Evolutionary conservation across 768 basidiomycete species (phyloP).

Genomic region (Naganishia friedmannii): DNA sequence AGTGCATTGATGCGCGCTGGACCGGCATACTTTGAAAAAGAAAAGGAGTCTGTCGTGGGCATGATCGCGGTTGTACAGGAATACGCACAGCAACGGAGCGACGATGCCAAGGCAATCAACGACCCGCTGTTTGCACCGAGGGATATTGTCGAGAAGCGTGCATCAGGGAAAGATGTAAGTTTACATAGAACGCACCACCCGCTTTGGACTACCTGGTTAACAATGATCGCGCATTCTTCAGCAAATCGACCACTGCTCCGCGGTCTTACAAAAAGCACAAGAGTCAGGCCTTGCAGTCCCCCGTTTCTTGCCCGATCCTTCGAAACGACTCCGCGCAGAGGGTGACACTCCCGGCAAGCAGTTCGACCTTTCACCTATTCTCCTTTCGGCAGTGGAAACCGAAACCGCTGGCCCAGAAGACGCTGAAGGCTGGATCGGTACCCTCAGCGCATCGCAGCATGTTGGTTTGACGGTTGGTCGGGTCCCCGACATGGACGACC

Average conservation of each 20-base stretch:
- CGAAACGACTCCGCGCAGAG: conserved; percentile 24
- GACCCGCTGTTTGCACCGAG: conserved; percentile 12
- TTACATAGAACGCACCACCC: background rate
- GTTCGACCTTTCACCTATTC: conserved; percentile 13
- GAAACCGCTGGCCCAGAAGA: conserved; percentile 31
- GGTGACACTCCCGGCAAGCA: conserved; percentile 16
- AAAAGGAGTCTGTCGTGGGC: conserved; percentile 45
- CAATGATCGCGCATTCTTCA: background rate
- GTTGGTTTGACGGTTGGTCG: conserved; percentile 55
- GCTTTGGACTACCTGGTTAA: background rate
- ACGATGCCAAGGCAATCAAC: background rate
- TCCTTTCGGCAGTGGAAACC: background rate
- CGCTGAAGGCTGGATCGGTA: conserved; percentile 46
- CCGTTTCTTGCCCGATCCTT: conserved; percentile 29
- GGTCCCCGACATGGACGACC: conserved; percentile 67
- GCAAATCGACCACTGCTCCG: conserved; percentile 19
- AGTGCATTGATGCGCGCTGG: conserved; percentile 19
- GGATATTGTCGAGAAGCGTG: conserved; percentile 13
- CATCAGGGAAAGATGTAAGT: conserved; percentile 16
- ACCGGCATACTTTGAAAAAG: conserved; percentile 16
- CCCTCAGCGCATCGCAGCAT: conserved; percentile 22
- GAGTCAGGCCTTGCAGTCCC: conserved; percentile 7
- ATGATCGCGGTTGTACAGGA: conserved; percentile 60
- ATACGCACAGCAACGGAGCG: conserved; percentile 1
- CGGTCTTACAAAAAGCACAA: conserved; percentile 7